A percentile compares a stretch with the other conserved stretches of the same genome.
These are phyloP conservation scores for Phaffia tasmanica DNA, from an alignment of 768 basidiomycete genomes.

Conservation along the genomic window DNA sequence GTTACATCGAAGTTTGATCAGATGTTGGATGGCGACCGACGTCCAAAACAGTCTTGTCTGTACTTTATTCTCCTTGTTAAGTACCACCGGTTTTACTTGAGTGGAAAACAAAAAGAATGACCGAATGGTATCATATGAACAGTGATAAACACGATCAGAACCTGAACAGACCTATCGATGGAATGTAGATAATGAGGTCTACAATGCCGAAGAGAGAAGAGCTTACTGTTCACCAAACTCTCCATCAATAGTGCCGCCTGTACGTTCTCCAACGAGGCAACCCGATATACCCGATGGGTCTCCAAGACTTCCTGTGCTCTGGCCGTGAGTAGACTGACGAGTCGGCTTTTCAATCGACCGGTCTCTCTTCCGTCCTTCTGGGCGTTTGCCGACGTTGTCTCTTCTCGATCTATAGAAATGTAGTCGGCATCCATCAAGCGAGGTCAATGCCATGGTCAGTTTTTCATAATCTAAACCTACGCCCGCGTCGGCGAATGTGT, in stretches of 20 bases:
- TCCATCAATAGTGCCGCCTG: conserved; percentile 67
- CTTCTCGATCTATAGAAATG: conserved; percentile 52
- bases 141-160: no score
- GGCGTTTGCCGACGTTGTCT: conserved; percentile 36
- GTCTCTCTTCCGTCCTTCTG: conserved; percentile 37
- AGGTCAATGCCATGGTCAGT: not conserved
- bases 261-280: conserved; percentile 67
- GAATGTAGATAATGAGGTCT: not conserved
- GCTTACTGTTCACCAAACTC: conserved; percentile 63
- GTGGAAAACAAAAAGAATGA: not conserved
- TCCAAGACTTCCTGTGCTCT: conserved; percentile 79
- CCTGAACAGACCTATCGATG: not conserved
- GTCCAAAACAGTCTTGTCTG: conserved; percentile 82
- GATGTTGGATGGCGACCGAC: conserved; percentile 60
- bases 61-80: conserved; percentile 32
- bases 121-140: not conserved
- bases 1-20: conserved; percentile 58
- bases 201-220: conserved; percentile 5
- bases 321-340: conserved; percentile 66
- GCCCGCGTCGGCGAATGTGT: no score
- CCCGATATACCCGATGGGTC: conserved; percentile 70
- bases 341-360: conserved; percentile 48
- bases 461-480: not conserved
- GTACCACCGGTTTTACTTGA: no score
- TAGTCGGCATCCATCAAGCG: no score